phyloP scores from a whole-genome alignment of 805 yeast genomes.

The Metschnikowia rubicola region DNA sequence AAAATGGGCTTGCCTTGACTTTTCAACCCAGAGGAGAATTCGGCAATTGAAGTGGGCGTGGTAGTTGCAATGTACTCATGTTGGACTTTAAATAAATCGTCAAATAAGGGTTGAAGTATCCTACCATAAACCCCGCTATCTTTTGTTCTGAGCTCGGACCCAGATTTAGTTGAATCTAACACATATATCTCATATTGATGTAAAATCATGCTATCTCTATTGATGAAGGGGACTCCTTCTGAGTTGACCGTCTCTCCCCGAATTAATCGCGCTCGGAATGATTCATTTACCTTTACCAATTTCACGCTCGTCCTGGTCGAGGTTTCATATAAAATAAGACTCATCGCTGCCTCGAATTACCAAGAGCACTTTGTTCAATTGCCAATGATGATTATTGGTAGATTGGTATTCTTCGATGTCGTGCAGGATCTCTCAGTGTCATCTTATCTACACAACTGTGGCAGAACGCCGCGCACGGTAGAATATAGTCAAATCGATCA shows the following conservation, averaged over 20 bases:
- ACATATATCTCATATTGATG: conserved; percentile 22
- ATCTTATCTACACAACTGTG: conserved; percentile 1
- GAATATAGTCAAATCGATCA: no score
- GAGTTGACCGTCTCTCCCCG: neutral
- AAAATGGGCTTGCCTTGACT: conserved; percentile 24
- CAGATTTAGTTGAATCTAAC: conserved; percentile 51
- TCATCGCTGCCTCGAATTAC: neutral
- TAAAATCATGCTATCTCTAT: neutral
- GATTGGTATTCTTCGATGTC: no score
- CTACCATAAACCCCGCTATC: conserved; percentile 35
- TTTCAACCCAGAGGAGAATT: conserved; percentile 36
- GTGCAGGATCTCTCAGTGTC: no score
- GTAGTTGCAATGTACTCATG: conserved; percentile 45
- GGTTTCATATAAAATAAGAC: conserved; percentile 1
- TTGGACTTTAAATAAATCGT: conserved; percentile 26
- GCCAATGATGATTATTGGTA: no score
- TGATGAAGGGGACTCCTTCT: neutral
- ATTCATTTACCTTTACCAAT: neutral
- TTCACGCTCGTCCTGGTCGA: neutral
- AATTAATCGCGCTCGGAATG: neutral
- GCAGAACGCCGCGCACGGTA: neutral
- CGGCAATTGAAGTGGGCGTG: conserved; percentile 33
- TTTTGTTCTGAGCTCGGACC: conserved; percentile 35
- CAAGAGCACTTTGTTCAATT: no score
- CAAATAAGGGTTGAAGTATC: conserved; percentile 48